phyloP scores from a whole-genome alignment of 371 early-diverging fungal genomes.

The Mucor velutinosus region DNA sequence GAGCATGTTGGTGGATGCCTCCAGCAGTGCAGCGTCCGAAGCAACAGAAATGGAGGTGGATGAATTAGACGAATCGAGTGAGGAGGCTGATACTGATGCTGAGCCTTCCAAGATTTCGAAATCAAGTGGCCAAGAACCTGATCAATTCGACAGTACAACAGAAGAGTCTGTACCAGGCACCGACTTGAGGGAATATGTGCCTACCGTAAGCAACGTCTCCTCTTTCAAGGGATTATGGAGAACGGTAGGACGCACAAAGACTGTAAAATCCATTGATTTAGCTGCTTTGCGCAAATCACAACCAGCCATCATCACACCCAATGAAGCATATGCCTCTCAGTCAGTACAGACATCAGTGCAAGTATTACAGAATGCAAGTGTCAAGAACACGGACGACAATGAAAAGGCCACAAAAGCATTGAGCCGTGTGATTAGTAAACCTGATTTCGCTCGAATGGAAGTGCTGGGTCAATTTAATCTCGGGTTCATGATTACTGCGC shows the following conservation, averaged over 20 bases:
- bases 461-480: conserved; percentile 98
- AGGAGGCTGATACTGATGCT: not conserved
- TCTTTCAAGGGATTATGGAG: conserved; percentile 8
- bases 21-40: not conserved
- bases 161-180: not conserved
- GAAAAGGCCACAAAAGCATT: conserved; percentile 57
- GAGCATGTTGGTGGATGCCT: not conserved
- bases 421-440: conserved; percentile 70
- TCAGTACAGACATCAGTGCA: not conserved
- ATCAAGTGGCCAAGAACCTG: not conserved
- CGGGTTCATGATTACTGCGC: conserved; percentile 92
- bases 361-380: conserved; percentile 31
- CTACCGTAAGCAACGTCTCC: not conserved
- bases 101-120: not conserved
- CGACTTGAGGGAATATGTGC: conserved; percentile 3
- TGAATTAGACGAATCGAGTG: not conserved
- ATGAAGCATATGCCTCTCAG: not conserved
- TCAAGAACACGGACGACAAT: conserved; percentile 47
- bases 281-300: not conserved
- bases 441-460: conserved; percentile 84
- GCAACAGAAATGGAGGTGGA: conserved; percentile 10
- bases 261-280: not conserved
- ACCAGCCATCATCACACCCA: not conserved
- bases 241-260: conserved; percentile 4
- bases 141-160: not conserved